phyloP scores from a whole-genome alignment of 192 early-diverging fungal species.

The Podila verticillata region DNA sequence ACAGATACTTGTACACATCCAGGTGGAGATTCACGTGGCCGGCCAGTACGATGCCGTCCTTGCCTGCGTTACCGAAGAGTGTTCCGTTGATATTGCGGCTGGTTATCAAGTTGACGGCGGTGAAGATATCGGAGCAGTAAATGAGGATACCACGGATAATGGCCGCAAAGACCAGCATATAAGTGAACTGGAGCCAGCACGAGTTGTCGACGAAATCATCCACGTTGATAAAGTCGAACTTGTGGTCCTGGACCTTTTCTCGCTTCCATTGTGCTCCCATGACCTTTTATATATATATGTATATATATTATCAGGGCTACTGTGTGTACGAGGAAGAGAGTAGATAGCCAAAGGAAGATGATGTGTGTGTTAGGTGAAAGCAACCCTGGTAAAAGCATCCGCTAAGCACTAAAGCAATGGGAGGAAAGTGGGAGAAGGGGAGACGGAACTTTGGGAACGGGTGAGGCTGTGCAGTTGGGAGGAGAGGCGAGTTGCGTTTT shows the following conservation, averaged over 20 bases:
- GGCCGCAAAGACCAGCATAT: constrained; percentile 67
- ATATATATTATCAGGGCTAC: no score
- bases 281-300: constrained; percentile 6
- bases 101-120: constrained; percentile 71
- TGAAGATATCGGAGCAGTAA: constrained; percentile 84
- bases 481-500: not conserved
- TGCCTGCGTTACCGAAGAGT: not conserved
- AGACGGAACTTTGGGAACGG: not conserved
- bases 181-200: constrained; percentile 56
- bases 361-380: not conserved
- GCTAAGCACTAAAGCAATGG: not conserved
- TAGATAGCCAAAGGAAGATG: not conserved
- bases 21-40: constrained; percentile 41
- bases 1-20: constrained; percentile 61
- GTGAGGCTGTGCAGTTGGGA: not conserved
- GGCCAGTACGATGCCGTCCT: constrained; percentile 39
- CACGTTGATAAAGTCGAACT: constrained; percentile 88
- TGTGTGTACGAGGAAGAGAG: not conserved
- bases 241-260: constrained; percentile 82
- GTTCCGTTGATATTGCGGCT: constrained; percentile 24
- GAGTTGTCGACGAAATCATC: constrained; percentile 71
- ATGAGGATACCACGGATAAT: constrained; percentile 78
- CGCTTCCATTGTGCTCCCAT: constrained; percentile 80
- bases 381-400: no score
- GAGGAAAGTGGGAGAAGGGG: not conserved